These are phyloP conservation scores for Penicillium sp. DNA, from an alignment of 2,329 filamentous ascomycete genomes.

Conservation along the genomic window DNA sequence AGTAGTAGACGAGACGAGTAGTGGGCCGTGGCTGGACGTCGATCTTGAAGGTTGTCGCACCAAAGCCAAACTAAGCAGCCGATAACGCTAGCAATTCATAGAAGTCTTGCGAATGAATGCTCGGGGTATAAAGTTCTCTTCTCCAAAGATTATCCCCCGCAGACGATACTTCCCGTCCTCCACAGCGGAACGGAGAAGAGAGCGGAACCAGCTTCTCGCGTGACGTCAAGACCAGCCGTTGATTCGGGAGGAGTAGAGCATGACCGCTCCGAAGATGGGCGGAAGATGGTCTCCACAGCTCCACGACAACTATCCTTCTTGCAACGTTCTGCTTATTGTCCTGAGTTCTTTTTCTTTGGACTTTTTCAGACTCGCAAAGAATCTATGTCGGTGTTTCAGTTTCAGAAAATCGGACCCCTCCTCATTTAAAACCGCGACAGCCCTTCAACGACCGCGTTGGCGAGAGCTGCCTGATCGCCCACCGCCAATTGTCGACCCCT, in stretches of 20 bases:
- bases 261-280: constrained; percentile 10
- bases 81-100: not conserved
- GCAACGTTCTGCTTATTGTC: not conserved
- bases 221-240: constrained; percentile 26
- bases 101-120: not conserved
- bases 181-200: not conserved
- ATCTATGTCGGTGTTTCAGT: not conserved
- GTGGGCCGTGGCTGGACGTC: not conserved
- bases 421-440: not conserved
- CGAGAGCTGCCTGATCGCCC: constrained; percentile 15
- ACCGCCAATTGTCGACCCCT: constrained; percentile 13
- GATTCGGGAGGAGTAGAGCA: constrained; percentile 7
- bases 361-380: not conserved
- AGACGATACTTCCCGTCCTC: not conserved
- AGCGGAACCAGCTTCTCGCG: constrained; percentile 1
- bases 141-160: not conserved
- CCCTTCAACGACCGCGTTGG: constrained; percentile 10
- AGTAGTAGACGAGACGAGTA: not conserved
- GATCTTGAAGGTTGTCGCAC: constrained; percentile 2
- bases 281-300: not conserved
- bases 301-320: not conserved
- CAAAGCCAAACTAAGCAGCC: not conserved
- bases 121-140: not conserved
- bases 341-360: not conserved
- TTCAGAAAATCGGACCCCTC: not conserved